phyloP scores from a whole-genome alignment of 192 early-diverging fungal species.

The Linnemannia exigua region DNA sequence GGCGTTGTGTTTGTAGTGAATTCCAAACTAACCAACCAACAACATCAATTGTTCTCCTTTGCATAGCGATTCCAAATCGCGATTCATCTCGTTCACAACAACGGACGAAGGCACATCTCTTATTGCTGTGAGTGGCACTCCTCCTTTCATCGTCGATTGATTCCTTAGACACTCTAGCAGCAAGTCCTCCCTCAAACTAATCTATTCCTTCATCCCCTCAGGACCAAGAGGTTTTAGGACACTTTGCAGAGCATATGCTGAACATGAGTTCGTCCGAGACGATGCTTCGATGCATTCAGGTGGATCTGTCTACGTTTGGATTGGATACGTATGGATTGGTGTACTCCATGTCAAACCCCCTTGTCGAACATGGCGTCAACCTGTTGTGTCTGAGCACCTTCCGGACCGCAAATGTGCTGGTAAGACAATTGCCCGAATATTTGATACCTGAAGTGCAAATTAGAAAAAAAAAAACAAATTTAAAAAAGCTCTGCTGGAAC shows the following conservation, averaged over 20 bases:
- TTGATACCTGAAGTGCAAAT: background rate
- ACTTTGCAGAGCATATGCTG: constrained; percentile 59
- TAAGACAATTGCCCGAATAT: constrained; percentile 10
- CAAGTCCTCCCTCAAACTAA: background rate
- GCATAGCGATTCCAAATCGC: constrained; percentile 19
- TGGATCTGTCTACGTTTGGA: constrained; percentile 68
- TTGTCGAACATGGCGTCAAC: constrained; percentile 63
- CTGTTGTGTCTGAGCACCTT: constrained; percentile 71
- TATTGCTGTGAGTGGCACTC: constrained; percentile 40
- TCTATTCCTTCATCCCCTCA: background rate
- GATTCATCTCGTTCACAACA: constrained; percentile 71
- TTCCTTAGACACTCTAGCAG: background rate
- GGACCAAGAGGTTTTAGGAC: constrained; percentile 63
- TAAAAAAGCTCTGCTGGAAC: too few relatives aligned
- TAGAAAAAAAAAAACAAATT: too few relatives aligned
- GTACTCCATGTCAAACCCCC: constrained; percentile 72
- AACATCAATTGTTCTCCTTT: background rate
- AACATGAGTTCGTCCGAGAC: constrained; percentile 56
- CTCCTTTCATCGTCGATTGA: background rate
- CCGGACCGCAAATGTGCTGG: constrained; percentile 71
- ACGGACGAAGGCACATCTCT: constrained; percentile 73
- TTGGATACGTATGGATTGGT: constrained; percentile 73
- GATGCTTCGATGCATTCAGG: constrained; percentile 70
- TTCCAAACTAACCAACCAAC: constrained; percentile 3
- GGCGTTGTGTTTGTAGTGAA: background rate